Evolutionary conservation across 305 asterid species (phyloP).

Genomic region (Fraxinus platypoda): DNA sequence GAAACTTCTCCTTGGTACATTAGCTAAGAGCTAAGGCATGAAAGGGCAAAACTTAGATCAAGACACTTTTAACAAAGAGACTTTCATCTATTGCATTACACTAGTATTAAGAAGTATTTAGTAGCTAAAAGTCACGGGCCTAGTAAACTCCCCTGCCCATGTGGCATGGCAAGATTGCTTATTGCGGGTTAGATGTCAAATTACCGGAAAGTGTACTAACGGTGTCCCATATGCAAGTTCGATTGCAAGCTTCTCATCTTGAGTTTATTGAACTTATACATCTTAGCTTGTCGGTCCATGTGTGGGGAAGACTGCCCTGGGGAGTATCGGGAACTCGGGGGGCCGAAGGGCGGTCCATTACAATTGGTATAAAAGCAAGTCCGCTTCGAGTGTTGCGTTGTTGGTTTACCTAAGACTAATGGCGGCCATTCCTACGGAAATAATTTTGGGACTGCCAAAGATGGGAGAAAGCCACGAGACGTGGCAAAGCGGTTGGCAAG

Average conservation of each 20-base stretch:
- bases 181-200: too few species aligned
- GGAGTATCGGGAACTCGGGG: neutral
- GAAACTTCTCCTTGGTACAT: neutral
- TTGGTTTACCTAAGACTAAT: neutral
- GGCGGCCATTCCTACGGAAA: neutral
- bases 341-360: neutral
- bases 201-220: too few species aligned
- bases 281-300: neutral
- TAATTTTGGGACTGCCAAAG: neutral
- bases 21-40: neutral
- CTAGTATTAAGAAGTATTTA: neutral
- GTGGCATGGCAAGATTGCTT: too few species aligned
- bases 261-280: too few species aligned
- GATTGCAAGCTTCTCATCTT: too few species aligned
- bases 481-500: neutral
- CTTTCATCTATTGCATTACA: neutral
- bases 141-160: too few species aligned
- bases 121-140: neutral
- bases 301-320: neutral
- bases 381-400: neutral
- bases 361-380: neutral
- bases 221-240: too few species aligned
- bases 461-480: too few species aligned
- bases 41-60: neutral
- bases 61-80: neutral